Percentiles rank a stretch among this genome's conserved stretches.
phyloP scores from a whole-genome alignment of 2,329 filamentous ascomycete genomes.

The Diatrype stigma region DNA sequence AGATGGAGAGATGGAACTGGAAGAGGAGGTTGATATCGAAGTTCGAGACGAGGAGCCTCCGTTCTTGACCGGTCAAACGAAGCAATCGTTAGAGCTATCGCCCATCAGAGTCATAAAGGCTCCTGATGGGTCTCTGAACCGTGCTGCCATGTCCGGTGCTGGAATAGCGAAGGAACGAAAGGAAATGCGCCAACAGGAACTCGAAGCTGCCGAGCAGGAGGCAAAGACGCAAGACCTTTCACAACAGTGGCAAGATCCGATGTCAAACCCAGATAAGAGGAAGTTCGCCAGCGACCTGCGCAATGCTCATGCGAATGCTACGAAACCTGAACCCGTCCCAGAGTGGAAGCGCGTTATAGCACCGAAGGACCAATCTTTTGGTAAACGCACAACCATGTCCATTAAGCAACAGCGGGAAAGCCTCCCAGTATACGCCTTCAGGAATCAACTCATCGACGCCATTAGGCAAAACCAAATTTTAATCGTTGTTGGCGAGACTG shows the following conservation, averaged over 20 bases:
- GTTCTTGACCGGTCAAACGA: slow-evolving; percentile 92
- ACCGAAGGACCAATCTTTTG: slow-evolving; percentile 74
- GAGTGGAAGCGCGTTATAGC: slow-evolving; percentile 89
- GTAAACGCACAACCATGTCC: slow-evolving; percentile 82
- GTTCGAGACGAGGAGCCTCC: slow-evolving; percentile 94
- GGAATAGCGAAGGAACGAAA: slow-evolving; percentile 83
- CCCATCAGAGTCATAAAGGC: slow-evolving; percentile 96
- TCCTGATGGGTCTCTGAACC: slow-evolving; percentile 95
- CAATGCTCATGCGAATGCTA: slow-evolving; percentile 55
- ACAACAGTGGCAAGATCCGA: slow-evolving; percentile 94
- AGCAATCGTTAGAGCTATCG: slow-evolving; percentile 89
- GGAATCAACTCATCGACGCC: slow-evolving; percentile 81
- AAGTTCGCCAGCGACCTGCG: slow-evolving; percentile 87
- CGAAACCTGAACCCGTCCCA: slow-evolving; percentile 66
- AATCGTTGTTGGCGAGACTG: slow-evolving; percentile 96
- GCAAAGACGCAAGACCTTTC: slow-evolving; percentile 79
- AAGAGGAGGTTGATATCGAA: slow-evolving; percentile 96
- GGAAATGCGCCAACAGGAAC: slow-evolving; percentile 84
- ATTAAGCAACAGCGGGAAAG: slow-evolving; percentile 94
- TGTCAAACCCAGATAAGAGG: slow-evolving; percentile 79
- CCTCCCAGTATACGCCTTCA: slow-evolving; percentile 84
- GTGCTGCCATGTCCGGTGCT: slow-evolving; percentile 91
- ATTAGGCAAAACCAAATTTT: slow-evolving; percentile 84
- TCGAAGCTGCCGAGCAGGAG: slow-evolving; percentile 70
- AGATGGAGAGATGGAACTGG: slow-evolving; percentile 83